These are phyloP conservation scores for Candida sp. DNA, from an alignment of 1,139 yeast genomes.

Conservation along the genomic window DNA sequence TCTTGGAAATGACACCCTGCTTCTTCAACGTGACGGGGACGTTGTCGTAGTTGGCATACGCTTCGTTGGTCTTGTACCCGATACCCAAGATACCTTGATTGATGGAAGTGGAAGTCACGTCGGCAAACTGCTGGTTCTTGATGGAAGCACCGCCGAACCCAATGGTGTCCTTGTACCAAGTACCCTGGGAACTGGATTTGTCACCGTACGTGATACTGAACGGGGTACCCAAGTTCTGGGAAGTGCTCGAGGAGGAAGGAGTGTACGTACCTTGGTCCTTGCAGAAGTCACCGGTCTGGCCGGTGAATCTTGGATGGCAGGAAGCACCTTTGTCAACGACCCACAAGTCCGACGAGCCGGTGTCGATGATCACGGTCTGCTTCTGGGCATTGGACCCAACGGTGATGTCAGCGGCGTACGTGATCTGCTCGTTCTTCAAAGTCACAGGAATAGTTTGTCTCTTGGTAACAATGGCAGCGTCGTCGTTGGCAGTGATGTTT, in stretches of 20 bases:
- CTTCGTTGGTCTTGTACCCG: slow-evolving; percentile 18
- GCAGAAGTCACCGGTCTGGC: slow-evolving; percentile 5
- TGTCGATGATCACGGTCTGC: slow-evolving; percentile 16
- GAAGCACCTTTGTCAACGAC: slow-evolving; percentile 13
- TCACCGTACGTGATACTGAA: slow-evolving; percentile 16
- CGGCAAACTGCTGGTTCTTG: slow-evolving; percentile 20
- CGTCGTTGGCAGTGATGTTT: slow-evolving; percentile 26
- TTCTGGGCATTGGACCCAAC: slow-evolving; percentile 15
- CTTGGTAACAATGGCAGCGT: background rate
- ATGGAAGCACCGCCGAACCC: slow-evolving; percentile 15
- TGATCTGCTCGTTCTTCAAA: slow-evolving; percentile 9
- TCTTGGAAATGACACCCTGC: slow-evolving; percentile 52
- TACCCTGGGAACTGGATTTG: slow-evolving; percentile 41
- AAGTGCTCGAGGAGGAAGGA: slow-evolving; percentile 7
- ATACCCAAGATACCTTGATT: slow-evolving; percentile 24
- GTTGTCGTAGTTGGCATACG: slow-evolving; percentile 26
- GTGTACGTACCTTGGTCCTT: slow-evolving; percentile 8
- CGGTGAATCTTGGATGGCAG: slow-evolving; percentile 3
- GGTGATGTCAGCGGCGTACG: slow-evolving; percentile 10
- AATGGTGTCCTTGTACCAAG: slow-evolving; percentile 56
- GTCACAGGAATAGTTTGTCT: slow-evolving; percentile 9
- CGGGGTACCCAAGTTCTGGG: slow-evolving; percentile 8
- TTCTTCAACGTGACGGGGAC: slow-evolving; percentile 31
- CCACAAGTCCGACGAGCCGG: slow-evolving; percentile 39
- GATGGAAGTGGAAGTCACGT: slow-evolving; percentile 15